Evolutionary conservation across 2,329 filamentous ascomycete genomes (phyloP).

Genomic region (Capronia coronata): DNA sequence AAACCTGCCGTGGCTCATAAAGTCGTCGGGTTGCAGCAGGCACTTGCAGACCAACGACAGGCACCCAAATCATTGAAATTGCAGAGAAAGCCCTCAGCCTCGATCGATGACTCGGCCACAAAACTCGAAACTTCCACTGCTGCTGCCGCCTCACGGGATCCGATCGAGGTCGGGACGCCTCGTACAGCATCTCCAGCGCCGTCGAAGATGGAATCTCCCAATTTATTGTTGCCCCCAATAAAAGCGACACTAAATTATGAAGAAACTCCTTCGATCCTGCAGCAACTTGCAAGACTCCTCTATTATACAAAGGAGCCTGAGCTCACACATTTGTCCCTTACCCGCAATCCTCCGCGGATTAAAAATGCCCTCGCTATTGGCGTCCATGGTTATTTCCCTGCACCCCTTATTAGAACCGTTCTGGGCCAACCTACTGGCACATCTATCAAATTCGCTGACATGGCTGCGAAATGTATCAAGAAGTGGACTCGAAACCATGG

Average conservation of each 20-base stretch:
- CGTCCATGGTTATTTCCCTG: conserved; percentile 89
- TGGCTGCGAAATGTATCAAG: conserved; percentile 75
- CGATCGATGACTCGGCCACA: conserved; percentile 18
- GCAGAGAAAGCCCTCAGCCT: conserved; percentile 32
- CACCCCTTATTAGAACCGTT: conserved; percentile 76
- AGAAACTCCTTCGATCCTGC: conserved; percentile 58
- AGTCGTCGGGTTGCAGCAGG: not conserved
- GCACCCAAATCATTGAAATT: conserved; percentile 16
- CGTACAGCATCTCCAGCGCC: conserved; percentile 26
- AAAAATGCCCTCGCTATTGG: conserved; percentile 87
- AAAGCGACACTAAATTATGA: conserved; percentile 41
- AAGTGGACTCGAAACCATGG: conserved; percentile 72
- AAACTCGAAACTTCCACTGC: conserved; percentile 23
- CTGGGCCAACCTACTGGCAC: conserved; percentile 94
- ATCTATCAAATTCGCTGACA: conserved; percentile 84
- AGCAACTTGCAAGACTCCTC: conserved; percentile 43
- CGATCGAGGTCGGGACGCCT: conserved; percentile 24
- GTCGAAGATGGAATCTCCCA: conserved; percentile 35
- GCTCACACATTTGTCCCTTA: conserved; percentile 64
- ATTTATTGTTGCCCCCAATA: conserved; percentile 45
- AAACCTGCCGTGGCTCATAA: conserved; percentile 9
- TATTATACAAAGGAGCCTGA: conserved; percentile 51
- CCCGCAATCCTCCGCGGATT: conserved; percentile 63
- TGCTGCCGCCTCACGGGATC: conserved; percentile 27
- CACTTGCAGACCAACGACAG: not conserved